These are phyloP conservation scores for Daedaleopsis sinensis DNA, from an alignment of 768 basidiomycete genomes.

Conservation along the genomic window DNA sequence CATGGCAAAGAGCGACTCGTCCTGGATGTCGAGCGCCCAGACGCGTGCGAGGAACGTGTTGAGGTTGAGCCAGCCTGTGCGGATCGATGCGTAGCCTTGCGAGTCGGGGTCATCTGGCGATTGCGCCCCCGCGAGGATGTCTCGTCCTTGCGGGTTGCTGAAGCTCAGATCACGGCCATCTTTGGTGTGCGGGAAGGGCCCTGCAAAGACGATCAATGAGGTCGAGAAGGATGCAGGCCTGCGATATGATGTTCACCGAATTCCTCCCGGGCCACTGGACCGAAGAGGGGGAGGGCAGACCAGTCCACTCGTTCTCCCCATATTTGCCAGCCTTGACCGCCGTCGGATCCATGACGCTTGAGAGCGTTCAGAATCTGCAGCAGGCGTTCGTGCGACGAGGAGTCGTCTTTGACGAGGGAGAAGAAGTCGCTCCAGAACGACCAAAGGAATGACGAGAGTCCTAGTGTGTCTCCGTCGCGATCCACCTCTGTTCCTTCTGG, in stretches of 20 bases:
- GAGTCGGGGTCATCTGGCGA: not conserved
- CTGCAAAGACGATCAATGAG: not conserved
- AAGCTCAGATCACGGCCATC: not conserved
- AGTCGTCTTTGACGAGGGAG: not conserved
- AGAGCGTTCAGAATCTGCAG: constrained; percentile 2
- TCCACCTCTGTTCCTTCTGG: too few relatives aligned
- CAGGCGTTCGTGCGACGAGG: constrained; percentile 4
- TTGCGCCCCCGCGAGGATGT: constrained; percentile 1
- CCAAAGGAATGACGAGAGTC: constrained; percentile 17
- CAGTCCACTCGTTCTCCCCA: constrained; percentile 2
- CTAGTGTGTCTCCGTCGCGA: constrained; percentile 10
- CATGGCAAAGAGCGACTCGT: constrained; percentile 13
- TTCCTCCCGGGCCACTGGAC: constrained; percentile 4
- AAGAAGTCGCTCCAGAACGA: constrained; percentile 4
- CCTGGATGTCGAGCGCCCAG: constrained; percentile 11
- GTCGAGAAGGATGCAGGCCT: not conserved
- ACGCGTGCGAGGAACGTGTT: constrained; percentile 13
- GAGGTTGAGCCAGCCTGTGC: constrained; percentile 12
- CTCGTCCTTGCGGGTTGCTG: not conserved
- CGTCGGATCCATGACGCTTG: constrained; percentile 1
- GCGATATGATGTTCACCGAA: constrained; percentile 1
- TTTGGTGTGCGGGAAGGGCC: not conserved
- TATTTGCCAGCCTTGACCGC: constrained; percentile 10
- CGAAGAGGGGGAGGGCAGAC: constrained; percentile 9
- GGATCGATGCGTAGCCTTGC: not conserved